These are phyloP conservation scores for Talaromyces sp. DNA, from an alignment of 2,329 filamentous ascomycete species.

Conservation along the genomic window DNA sequence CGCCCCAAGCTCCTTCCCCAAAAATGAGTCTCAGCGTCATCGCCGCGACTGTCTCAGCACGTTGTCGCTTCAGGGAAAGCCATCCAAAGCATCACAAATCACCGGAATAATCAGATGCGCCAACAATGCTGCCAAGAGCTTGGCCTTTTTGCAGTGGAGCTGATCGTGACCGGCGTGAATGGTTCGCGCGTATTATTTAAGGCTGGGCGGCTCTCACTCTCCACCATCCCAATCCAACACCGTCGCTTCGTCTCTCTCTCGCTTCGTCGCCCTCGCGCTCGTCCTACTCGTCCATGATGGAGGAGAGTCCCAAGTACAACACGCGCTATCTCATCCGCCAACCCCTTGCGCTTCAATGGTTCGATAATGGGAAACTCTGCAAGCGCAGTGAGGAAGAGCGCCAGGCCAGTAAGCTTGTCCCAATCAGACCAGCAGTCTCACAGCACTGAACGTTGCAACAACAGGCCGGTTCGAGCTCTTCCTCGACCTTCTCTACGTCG, in stretches of 20 bases:
- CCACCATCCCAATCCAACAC: neutral
- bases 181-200: neutral
- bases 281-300: neutral
- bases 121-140: neutral
- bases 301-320: conserved; percentile 6
- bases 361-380: conserved; percentile 37
- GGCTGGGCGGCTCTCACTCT: neutral
- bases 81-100: no score
- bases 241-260: neutral
- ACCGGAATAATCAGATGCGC: no score
- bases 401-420: conserved; percentile 28
- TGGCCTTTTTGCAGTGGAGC: neutral
- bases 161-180: neutral
- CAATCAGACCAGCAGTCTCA: neutral
- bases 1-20: neutral
- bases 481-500: conserved; percentile 46
- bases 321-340: conserved; percentile 25
- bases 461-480: conserved; percentile 45
- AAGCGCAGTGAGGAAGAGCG: conserved; percentile 41
- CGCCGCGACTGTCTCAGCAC: no score
- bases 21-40: neutral
- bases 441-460: neutral
- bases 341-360: conserved; percentile 40
- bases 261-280: neutral
- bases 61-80: no score